Percentiles rank a stretch among this genome's conserved stretches.
Evolutionary conservation across 208 protist species (phyloP).

Genomic region (Leishmania arabica): DNA sequence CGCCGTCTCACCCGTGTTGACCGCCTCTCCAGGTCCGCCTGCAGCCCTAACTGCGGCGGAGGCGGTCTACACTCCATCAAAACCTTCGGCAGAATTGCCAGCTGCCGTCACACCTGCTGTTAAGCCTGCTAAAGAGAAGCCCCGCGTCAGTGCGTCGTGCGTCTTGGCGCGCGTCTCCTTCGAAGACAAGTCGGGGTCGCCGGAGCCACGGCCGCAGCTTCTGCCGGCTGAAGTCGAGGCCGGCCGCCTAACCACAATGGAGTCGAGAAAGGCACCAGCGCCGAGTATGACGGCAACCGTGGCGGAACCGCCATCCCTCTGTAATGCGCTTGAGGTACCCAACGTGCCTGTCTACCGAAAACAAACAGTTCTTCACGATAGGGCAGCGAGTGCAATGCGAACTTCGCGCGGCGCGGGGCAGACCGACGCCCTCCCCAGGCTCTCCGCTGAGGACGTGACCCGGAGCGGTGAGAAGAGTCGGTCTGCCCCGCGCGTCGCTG

Average conservation of each 20-base stretch:
- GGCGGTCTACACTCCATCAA: not conserved
- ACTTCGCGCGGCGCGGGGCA: not conserved
- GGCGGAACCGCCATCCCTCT: not conserved
- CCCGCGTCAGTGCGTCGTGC: not conserved
- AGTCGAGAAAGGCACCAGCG: not conserved
- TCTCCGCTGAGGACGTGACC: not conserved
- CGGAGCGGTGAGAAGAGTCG: not conserved
- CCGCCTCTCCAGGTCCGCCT: not conserved
- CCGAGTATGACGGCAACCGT: not conserved
- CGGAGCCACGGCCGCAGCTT: not conserved
- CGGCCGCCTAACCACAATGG: not conserved
- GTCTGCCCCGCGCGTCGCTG: not conserved
- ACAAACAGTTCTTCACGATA: not conserved
- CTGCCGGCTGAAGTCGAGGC: not conserved
- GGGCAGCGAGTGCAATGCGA: conserved; percentile 2
- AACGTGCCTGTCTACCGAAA: not conserved
- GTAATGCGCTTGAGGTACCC: not conserved
- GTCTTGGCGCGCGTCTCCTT: not conserved
- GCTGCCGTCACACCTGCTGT: not conserved
- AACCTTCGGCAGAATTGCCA: not conserved
- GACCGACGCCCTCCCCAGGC: not conserved
- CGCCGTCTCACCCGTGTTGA: not conserved
- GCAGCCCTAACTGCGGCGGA: not conserved
- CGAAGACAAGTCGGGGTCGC: not conserved
- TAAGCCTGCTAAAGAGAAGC: not conserved